Base-by-base conservation (phyloP, 2,329 filamentous ascomycete genomes). In the Ophiostoma perfectum region DNA sequence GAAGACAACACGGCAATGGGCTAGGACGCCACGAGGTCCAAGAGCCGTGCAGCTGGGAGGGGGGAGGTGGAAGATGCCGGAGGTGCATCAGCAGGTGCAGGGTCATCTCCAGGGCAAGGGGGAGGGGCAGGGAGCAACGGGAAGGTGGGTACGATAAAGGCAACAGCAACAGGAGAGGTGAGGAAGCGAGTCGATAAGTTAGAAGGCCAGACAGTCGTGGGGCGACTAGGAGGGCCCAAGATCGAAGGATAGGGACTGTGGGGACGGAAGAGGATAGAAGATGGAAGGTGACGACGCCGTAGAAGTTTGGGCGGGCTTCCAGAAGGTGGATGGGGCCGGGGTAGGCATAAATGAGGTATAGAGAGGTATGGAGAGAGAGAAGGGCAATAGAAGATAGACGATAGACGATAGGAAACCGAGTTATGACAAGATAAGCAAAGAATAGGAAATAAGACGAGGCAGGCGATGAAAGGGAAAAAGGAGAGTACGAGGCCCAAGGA, bases 271-370 rank as follows among this genome's bases (percentile, higher is more conserved):
- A 27, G 27, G 27, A 27, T 39, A n/a, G 14, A 41, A 45, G 39
- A 44, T 45, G 42, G 42, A 64, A 36, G 42, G 42, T 42, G 39
- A 64, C 42, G 63, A 47, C 41, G 39, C 18, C 63, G 63, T 64
- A 6, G 42, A 64, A 47, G 63, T 14, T 42, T 64, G 38, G 63
- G 27, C 63, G 36, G 42, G 42, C 63, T 64, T 64, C 42, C 42
- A 64, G 63, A 64, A 45, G 63, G 62, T 64, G 39, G 41, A 64
- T 45, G 27, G 36, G 38, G 16, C 62, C 62, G 62, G 62, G 62
- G 62, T 64, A 18, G 39, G 39, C 14, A 42, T 12, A 41, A 62
- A 62, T 55, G 49, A 55, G 42, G 49, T 55, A 55, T 55, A 36
- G 36, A 62, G 55, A 62, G 58, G 27, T 27, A 27, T 27, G 27